These are phyloP conservation scores for Brettanomyces naardenensis DNA, from an alignment of 805 yeast species.

Conservation along the genomic window DNA sequence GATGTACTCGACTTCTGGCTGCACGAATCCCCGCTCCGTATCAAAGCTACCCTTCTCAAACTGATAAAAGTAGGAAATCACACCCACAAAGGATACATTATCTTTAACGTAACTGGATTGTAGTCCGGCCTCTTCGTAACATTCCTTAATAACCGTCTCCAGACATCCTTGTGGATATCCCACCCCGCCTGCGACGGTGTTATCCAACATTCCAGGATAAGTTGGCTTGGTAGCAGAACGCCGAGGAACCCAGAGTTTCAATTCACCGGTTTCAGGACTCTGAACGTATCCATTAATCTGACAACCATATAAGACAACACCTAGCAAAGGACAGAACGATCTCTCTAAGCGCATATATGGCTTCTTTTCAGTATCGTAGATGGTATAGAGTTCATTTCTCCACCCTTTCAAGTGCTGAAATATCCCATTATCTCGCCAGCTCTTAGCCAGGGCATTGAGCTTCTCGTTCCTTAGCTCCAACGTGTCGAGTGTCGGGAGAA, in stretches of 20 bases:
- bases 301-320: slow-evolving; percentile 84
- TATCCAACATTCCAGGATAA: slow-evolving; percentile 85
- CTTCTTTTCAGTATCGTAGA: slow-evolving; percentile 45
- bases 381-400: slow-evolving; percentile 78
- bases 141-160: slow-evolving; percentile 81
- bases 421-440: slow-evolving; percentile 28
- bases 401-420: slow-evolving; percentile 53
- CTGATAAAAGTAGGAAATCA: slow-evolving; percentile 56
- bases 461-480: slow-evolving; percentile 33
- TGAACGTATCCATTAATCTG: slow-evolving; percentile 74
- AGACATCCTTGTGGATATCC: slow-evolving; percentile 69
- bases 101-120: slow-evolving; percentile 37
- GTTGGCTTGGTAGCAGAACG: slow-evolving; percentile 75
- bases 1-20: slow-evolving; percentile 82
- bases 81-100: slow-evolving; percentile 49
- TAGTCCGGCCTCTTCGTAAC: slow-evolving; percentile 89
- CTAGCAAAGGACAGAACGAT: slow-evolving; percentile 71
- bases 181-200: slow-evolving; percentile 92
- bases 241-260: slow-evolving; percentile 77
- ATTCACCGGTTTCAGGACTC: slow-evolving; percentile 27
- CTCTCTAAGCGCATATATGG: slow-evolving; percentile 74
- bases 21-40: slow-evolving; percentile 50
- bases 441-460: slow-evolving; percentile 35
- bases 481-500: slow-evolving; percentile 25
- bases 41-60: slow-evolving; percentile 23